phyloP scores from a whole-genome alignment of 306 rosid genomes.

The Trifolium pratense region DNA sequence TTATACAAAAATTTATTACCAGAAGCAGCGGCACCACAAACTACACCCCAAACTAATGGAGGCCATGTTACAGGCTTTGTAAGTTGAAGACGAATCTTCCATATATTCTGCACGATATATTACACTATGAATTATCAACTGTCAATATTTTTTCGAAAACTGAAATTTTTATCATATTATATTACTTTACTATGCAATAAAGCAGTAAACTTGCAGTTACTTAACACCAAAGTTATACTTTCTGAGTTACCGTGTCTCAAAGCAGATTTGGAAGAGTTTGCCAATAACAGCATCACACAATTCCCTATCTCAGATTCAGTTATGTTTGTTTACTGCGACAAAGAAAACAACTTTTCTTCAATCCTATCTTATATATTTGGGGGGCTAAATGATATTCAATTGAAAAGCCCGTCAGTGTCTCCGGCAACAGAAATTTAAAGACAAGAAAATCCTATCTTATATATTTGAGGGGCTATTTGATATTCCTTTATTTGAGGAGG shows the following conservation, averaged over 20 bases:
- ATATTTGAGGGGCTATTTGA: too few relatives aligned
- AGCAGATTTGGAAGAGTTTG: too few relatives aligned
- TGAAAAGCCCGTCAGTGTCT: too few relatives aligned
- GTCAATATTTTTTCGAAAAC: conserved; percentile 8
- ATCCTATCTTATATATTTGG: too few relatives aligned
- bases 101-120: conserved; percentile 72
- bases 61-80: conserved; percentile 99
- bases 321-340: too few relatives aligned
- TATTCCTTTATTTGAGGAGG: too few relatives aligned
- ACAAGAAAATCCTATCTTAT: too few relatives aligned
- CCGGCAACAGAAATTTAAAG: too few relatives aligned
- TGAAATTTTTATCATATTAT: background rate
- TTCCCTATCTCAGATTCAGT: too few relatives aligned
- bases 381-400: too few relatives aligned
- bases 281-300: too few relatives aligned
- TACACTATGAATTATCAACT: conserved; percentile 31
- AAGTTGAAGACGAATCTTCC: conserved; percentile 98
- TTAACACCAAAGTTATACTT: background rate
- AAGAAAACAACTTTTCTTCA: too few relatives aligned
- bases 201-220: conserved; percentile 11
- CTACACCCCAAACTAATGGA: conserved; percentile 97
- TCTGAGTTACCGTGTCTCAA: background rate
- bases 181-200: conserved; percentile 11
- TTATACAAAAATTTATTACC: conserved; percentile 53
- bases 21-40: conserved; percentile 99